These are phyloP conservation scores for Talaromyces sp. DNA, from an alignment of 2,329 filamentous ascomycete species.

Conservation along the genomic window DNA sequence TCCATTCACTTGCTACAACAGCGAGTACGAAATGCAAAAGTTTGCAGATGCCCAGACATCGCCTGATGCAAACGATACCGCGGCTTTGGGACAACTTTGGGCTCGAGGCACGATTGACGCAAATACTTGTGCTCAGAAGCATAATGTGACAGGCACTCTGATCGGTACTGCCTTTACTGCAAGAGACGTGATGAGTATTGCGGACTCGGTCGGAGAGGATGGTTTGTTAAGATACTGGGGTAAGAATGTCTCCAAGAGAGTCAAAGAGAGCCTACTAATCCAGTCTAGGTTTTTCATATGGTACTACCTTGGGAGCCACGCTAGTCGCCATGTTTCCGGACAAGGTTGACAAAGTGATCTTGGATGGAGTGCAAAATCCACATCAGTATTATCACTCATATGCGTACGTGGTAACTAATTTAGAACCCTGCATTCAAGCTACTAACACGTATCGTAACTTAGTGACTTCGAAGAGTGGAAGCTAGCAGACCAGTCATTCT, in stretches of 20 bases:
- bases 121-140: constrained; percentile 10
- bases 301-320: constrained; percentile 25
- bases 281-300: constrained; percentile 23
- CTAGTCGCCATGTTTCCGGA: constrained; percentile 41
- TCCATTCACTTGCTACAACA: constrained; percentile 8
- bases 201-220: constrained; percentile 44
- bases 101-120: constrained; percentile 3
- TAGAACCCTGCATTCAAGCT: neutral
- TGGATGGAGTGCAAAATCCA: constrained; percentile 34
- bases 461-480: constrained; percentile 2
- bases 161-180: constrained; percentile 46
- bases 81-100: constrained; percentile 14
- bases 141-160: constrained; percentile 31
- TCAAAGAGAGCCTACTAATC: neutral
- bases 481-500: constrained; percentile 5
- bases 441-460: neutral
- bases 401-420: constrained; percentile 1
- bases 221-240: constrained; percentile 33
- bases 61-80: neutral
- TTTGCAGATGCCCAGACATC: neutral
- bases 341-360: constrained; percentile 36
- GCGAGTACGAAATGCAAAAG: neutral
- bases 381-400: constrained; percentile 21
- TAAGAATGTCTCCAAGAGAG: neutral
- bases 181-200: constrained; percentile 45